Evolutionary conservation across 129 eudicot genomes (phyloP).

Genomic region (Chrysanthemum makinoi): DNA sequence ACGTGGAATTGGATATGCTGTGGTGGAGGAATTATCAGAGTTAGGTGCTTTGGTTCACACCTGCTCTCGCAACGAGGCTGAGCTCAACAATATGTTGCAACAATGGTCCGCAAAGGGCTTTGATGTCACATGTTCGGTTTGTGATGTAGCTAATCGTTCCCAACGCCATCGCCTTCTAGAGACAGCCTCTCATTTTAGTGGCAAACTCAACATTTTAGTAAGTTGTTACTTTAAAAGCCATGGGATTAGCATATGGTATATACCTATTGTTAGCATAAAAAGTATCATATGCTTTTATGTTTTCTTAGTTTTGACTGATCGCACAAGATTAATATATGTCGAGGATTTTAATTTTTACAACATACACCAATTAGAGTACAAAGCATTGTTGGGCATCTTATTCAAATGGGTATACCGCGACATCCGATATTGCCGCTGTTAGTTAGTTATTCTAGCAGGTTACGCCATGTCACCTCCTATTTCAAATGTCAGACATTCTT

Average conservation of each 20-base stretch:
- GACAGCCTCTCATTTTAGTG: slow-evolving; percentile 43
- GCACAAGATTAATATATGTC: too few relatives aligned
- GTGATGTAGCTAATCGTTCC: slow-evolving; percentile 44
- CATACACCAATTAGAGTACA: too few relatives aligned
- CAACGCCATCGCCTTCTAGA: slow-evolving; percentile 53
- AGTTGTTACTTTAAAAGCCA: slow-evolving; percentile 12
- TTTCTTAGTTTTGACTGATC: too few relatives aligned
- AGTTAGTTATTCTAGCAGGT: too few relatives aligned
- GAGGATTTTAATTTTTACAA: too few relatives aligned
- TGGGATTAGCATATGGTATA: background rate
- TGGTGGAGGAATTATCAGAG: slow-evolving; percentile 1
- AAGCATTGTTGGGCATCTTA: too few relatives aligned
- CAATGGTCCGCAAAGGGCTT: slow-evolving; percentile 39
- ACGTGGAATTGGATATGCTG: slow-evolving; percentile 5
- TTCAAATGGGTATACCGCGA: too few relatives aligned
- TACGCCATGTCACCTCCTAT: too few relatives aligned
- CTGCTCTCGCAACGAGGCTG: slow-evolving; percentile 1
- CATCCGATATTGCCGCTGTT: too few relatives aligned
- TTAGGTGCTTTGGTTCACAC: slow-evolving; percentile 1
- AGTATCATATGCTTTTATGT: too few relatives aligned
- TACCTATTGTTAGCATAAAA: too few relatives aligned
- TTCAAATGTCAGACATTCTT: too few relatives aligned
- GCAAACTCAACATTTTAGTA: slow-evolving; percentile 75
- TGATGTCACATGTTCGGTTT: slow-evolving; percentile 54
- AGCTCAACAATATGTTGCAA: background rate